Base-by-base conservation (phyloP, 1,139 yeast genomes). In the Blastobotrys aristatus region DNA sequence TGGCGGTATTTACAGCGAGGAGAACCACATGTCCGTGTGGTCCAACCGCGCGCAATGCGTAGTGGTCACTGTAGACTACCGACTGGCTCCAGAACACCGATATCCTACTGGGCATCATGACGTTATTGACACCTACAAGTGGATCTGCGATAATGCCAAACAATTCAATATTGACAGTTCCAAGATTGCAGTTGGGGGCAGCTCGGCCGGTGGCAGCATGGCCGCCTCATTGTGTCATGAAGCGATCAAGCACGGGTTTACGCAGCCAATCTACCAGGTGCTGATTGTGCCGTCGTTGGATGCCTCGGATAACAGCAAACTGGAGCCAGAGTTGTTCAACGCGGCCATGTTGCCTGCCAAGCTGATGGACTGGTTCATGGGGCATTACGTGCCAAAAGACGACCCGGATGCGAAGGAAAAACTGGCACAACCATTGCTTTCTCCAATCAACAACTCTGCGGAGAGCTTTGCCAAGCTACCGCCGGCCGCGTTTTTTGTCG, bases 21-120 rank as follows among this genome's bases (percentile, higher is more conserved):
- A 27, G 13, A 22, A 40, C 24, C 46, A 37, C 18, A 34, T 40
- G 31, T 40, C 49, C 2, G 18, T 27, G 13, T 45, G 47, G 47
- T 43, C 49, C 6, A 37, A 43, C 17, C 37, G 14, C 2, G 44
- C 44, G 8, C 32, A 41, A 10, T 48, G 51, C 27, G 47, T 44
- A 24, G 49, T 46, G 8, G 31, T 41, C 21, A 51, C 57, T 6
- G 60, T 61, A 10, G 76, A 74, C 53, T 74, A 74, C 56, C 54
- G 77, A 34, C 58, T 72, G 45, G 78, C 77, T 0, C 80, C 79
- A 3, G 77, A 75, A 56, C 57, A 64, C 54, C 73, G 74, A 16
- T 75, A 64, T 53, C 79, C 80, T 2, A 75, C 77, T 6, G 68
- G 73, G 42, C 70, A 72, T 3, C 70, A 74, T n/a, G 79, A 75